Percentiles rank a stretch among this genome's conserved stretches.
These are phyloP conservation scores for Globisporangium nagaii DNA, from an alignment of 352 stramenopile species.

Conservation along the genomic window DNA sequence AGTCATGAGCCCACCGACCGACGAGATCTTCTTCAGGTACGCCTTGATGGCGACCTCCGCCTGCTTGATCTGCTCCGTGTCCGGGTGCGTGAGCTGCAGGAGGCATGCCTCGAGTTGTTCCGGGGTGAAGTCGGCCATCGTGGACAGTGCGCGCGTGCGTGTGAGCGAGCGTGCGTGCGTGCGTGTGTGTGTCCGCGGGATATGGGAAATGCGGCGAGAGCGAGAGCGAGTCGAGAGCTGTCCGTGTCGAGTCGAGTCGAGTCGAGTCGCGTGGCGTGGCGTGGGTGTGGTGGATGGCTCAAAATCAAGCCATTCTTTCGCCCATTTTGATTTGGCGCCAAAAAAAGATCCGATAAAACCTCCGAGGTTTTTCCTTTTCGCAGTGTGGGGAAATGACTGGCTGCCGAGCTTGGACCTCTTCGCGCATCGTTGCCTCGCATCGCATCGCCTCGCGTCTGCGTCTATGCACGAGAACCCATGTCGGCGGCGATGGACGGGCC, in stretches of 20 bases:
- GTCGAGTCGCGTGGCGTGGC: no score
- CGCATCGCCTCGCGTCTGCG: background rate
- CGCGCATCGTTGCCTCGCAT: no score
- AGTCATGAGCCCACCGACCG: conserved; percentile 85
- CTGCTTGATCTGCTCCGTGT: conserved; percentile 95
- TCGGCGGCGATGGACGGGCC: background rate
- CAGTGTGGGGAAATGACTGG: conserved; percentile 8
- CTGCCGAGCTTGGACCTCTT: background rate
- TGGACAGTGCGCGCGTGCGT: conserved; percentile 10
- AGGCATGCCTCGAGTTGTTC: conserved; percentile 85
- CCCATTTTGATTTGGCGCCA: background rate
- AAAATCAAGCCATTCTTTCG: background rate
- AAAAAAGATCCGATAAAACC: conserved; percentile 2
- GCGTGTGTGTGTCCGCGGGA: conserved; percentile 11
- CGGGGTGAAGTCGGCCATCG: conserved; percentile 74
- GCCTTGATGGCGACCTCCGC: conserved; percentile 91
- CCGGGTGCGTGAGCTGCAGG: conserved; percentile 89
- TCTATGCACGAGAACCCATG: conserved; percentile 1
- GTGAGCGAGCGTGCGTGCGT: background rate
- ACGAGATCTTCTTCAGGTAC: conserved; percentile 89
- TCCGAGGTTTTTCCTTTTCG: conserved; percentile 9
- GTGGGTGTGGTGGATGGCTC: background rate
- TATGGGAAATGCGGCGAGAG: conserved; percentile 13
- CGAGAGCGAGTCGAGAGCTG: background rate
- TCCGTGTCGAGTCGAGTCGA: no score